A percentile compares a stretch with the other conserved stretches of the same genome.
Conservation (phyloP, 192 early-diverging fungal species). For the Oehlia diaphana region DNA sequence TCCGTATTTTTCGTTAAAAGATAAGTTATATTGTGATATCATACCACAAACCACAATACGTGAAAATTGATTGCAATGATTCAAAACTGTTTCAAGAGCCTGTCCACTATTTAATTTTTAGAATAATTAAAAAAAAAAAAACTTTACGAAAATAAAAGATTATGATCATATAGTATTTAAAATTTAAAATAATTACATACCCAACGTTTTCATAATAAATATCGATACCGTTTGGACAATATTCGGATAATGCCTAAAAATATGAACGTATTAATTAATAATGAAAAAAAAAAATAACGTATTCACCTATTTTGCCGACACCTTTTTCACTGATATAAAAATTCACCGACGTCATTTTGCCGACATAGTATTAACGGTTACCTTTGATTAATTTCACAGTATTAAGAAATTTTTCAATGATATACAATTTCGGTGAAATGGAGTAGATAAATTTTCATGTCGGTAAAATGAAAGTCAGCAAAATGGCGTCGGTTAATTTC, state of each 20-base stretch:
- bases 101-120: slow-evolving; percentile 46
- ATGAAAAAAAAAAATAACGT: no score
- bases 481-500: no score
- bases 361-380: no score
- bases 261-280: slow-evolving; percentile 40
- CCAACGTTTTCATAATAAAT: slow-evolving; percentile 87
- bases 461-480: no score
- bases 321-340: no score
- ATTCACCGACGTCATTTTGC: no score
- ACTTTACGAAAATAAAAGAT: background rate
- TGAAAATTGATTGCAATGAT: slow-evolving; percentile 59
- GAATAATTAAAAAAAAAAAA: background rate
- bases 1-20: slow-evolving; percentile 36
- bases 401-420: no score
- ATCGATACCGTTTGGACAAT: slow-evolving; percentile 79
- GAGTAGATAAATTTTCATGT: no score
- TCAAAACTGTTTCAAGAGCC: slow-evolving; percentile 70
- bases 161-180: background rate
- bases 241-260: slow-evolving; percentile 52
- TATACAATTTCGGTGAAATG: no score
- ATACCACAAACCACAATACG: slow-evolving; percentile 72
- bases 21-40: slow-evolving; percentile 71
- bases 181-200: background rate
- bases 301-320: no score
- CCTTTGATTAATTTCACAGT: no score